Base-by-base conservation (phyloP, 768 basidiomycete species). In the Cystobasidium ongulense region DNA sequence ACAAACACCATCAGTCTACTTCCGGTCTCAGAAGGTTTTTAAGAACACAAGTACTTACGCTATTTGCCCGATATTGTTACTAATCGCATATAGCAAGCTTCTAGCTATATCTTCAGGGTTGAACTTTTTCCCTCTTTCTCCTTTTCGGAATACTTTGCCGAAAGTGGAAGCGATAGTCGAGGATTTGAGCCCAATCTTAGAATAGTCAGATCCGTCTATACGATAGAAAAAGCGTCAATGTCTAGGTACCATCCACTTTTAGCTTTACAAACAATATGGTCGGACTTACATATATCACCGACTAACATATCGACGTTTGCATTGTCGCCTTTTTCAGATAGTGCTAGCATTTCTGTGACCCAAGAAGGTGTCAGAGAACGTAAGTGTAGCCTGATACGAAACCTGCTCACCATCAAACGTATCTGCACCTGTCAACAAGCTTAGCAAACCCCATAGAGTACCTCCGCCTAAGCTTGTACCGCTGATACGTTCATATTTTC, bases 51-150 rank as follows among this genome's bases (percentile, higher is more conserved):
- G 7, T 17, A 89, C 93, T 81, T 82, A 99, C 95, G 96, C 96
- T 83, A 99, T 97, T 82, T 99, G 96, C 18, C 96, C 96, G 77
- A 99, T 99, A 81, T 99, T 99, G 83, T 99, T 99, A 78, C 91
- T 94, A 75, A 99, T 87, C 18, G 94, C 95, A 81, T 97, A 98
- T 36, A 99, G 84, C 80, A 99, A 83, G 82, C 91, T 93, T 81
- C 88, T 88, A 81, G 90, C 91, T 80, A 99, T 93, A 79, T 99
- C 96, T 82, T 97, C 92, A 1, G 92, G 86, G 25, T 85, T 87
- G 82, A 95, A 96, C 62, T 83, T 86, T 77, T 85, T 85, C 82
- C 89, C 92, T 82, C 87, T 85, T 63, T 87, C 87, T 15, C 88
- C 87, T 82, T 93, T 91, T 81, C 89, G 89, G 84, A 99, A 98